Base-by-base conservation (phyloP, 495 filamentous ascomycete genomes). In the Sordaria brevicollis region DNA sequence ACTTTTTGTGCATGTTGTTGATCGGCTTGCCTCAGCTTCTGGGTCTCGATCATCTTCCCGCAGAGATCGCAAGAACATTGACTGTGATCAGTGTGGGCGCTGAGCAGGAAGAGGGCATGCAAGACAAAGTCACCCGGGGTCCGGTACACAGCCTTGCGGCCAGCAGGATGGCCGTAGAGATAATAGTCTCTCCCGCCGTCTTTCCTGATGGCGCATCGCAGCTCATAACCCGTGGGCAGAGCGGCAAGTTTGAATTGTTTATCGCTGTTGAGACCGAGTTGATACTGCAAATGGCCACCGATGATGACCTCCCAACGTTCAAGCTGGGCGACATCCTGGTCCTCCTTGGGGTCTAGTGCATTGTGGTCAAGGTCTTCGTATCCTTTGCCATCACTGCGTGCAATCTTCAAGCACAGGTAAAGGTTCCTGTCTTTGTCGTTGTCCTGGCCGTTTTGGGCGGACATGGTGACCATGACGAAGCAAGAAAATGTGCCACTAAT, bases 121-220 rank as follows among this genome's bases (percentile, higher is more conserved):
- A 76, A 71, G 17, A 79, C 79, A 57, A 84, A 82, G 17, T 84
- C 82, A 21, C 72, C 74, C 2, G 81, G 74, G 8, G 81, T 81
- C 34, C 81, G 76, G 68, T 77, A 84, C 41, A 73, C 71, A n/a
- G 74, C 68, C 43, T 75, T 77, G 13, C 68, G 67, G 0, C 81
- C 78, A 6, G 71, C 71, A 1, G 82, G 82, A 66, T 83, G 81
- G 15, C 82, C 82, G 35, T 79, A 84, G 8, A 82, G 71, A 68
- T 80, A 82, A 67, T 79, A 80, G 67, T 83, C 81, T n/a, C 75
- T 71, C 31, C 65, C 69, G n/a, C 68, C 67, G n/a, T 71, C 73
- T 35, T 74, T 75, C 13, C 72, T 67, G 33, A 72, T 67, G 65
- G 74, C 73, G 19, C 70, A 74, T 65, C 78, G 72, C 29, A 80